These are phyloP conservation scores for Corymbia maculata DNA, from an alignment of 345 rosid species.

Conservation along the genomic window DNA sequence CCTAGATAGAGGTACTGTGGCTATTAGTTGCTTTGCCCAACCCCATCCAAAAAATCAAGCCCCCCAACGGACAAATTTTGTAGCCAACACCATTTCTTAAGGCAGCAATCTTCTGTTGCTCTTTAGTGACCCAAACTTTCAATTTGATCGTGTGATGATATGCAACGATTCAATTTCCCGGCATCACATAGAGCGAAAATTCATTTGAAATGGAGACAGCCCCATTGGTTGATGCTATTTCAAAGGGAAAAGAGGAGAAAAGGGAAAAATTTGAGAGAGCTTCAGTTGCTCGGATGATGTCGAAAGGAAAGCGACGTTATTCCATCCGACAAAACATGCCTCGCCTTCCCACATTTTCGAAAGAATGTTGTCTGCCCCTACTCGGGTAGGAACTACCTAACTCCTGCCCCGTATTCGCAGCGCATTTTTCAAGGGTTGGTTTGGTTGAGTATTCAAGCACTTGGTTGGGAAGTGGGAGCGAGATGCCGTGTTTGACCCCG, in stretches of 20 bases:
- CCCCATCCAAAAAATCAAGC: neutral
- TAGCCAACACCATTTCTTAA: neutral
- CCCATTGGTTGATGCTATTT: neutral
- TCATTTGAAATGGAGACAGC: neutral
- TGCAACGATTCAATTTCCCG: neutral
- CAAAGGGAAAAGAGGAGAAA: neutral
- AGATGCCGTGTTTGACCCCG: neutral
- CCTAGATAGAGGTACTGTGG: neutral
- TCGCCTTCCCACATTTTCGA: neutral
- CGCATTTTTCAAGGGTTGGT: neutral
- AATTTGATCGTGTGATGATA: neutral
- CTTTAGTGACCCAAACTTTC: neutral
- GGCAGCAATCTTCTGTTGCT: neutral
- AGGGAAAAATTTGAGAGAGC: neutral
- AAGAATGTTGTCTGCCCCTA: neutral
- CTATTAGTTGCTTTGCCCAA: neutral
- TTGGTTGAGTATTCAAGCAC: neutral
- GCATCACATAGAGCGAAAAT: neutral
- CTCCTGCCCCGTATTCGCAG: neutral
- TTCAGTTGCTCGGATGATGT: neutral
- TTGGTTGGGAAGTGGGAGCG: neutral
- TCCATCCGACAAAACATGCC: neutral
- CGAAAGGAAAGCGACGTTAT: neutral
- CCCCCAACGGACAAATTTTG: neutral
- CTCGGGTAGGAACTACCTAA: neutral